Evolutionary conservation across 164 flowering plant species (phyloP), one percentile per base, ranked within the genome.

Genomic region (Tetracentron sinense): DNA sequence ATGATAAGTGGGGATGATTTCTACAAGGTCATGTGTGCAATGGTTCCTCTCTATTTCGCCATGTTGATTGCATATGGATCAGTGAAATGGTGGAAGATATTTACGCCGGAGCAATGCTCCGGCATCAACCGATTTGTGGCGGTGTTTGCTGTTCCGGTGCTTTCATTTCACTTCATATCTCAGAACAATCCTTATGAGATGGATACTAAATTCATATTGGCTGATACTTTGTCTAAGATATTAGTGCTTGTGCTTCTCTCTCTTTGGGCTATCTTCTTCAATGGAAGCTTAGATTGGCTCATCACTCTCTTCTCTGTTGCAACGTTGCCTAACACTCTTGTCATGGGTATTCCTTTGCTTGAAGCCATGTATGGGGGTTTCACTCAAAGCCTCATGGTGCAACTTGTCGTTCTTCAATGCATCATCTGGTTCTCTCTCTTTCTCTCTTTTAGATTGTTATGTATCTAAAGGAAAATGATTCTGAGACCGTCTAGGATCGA

Each of bases 271-370:
- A 10, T 61, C 20, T 64, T 73, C 60, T 69, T 66, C 16, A 42
- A 46, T 7, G 75, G 74, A 17, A 62, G 77, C 3, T 38, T 80
- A 29, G 87, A 83, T 19, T 83, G 84, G 84, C 57, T 77, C 7
- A 80, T 83, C 70, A 82, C 86, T 31, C 69, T 82, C 27, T 82
- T 82, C 74, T 80, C 86, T 0, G 63, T 82, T 11, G 73, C 84
- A 0, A 78, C 84, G 51, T 46, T 83, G 54, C 87, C 87, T 15
- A 83, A 83, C 70, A 83, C 87, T 1, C 76, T 83, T 1, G 87
- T 83, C 55, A 83, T 83, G 87, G 87, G 87, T 8, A 83, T 83
- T 21, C 87, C 87, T 30, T 68, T 83, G 72, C 84, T 83, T 19
- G 53, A 64, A 0, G 77, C 82, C 69, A 83, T 83, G 87, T 83